These are phyloP conservation scores for Tanacetum coccineum DNA, from an alignment of 129 eudicot species.

Conservation along the genomic window DNA sequence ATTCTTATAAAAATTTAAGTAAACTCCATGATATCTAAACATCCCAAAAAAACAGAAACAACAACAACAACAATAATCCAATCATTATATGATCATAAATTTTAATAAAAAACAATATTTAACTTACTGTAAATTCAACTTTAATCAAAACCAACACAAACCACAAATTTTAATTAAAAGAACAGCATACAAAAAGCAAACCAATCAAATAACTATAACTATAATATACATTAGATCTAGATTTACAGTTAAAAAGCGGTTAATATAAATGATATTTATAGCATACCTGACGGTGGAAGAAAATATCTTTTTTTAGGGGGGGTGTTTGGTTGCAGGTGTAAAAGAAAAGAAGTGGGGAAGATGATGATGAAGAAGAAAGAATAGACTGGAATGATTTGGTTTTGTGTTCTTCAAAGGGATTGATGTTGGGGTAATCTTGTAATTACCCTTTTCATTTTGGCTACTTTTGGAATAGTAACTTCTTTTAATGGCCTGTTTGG, in stretches of 20 bases:
- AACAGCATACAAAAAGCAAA: conserved; percentile 10
- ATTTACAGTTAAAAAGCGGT: conserved; percentile 20
- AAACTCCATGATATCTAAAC: conserved; percentile 10
- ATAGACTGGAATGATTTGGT: conserved; percentile 28
- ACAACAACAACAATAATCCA: background rate
- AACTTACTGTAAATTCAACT: conserved; percentile 9
- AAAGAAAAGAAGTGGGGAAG: conserved; percentile 13
- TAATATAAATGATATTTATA: background rate
- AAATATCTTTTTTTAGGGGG: conserved; percentile 9
- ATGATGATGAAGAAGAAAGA: conserved; percentile 16
- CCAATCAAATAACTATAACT: conserved; percentile 15
- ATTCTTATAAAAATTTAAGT: background rate
- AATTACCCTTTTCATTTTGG: conserved; percentile 11
- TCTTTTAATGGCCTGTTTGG: no score
- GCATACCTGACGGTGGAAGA: conserved; percentile 27
- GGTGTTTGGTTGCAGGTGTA: conserved; percentile 7
- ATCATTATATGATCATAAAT: conserved; percentile 18
- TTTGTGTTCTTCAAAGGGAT: conserved; percentile 20
- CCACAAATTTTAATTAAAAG: conserved; percentile 11
- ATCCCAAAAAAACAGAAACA: conserved; percentile 15
- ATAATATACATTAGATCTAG: conserved; percentile 30
- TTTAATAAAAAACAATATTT: conserved; percentile 2
- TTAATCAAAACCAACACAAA: background rate
- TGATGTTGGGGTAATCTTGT: conserved; percentile 10
- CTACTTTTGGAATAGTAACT: conserved; percentile 7